phyloP scores from a whole-genome alignment of 2,329 filamentous ascomycete species.

The Drechmeria coniospora region DNA sequence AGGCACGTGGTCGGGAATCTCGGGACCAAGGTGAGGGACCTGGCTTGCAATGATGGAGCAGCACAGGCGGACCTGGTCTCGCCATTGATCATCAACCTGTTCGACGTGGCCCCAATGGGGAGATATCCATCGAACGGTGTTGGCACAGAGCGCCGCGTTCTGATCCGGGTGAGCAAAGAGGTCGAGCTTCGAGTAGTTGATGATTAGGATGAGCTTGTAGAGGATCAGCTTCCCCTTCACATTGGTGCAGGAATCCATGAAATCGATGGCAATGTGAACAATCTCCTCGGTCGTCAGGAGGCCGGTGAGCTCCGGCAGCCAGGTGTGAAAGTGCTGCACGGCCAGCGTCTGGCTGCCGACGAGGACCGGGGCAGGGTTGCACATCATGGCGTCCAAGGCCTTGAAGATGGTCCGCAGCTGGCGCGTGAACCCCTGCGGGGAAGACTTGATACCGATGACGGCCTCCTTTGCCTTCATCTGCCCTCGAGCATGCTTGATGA shows the following conservation, averaged over 20 bases:
- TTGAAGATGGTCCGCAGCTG: constrained; percentile 82
- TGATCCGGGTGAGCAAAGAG: constrained; percentile 71
- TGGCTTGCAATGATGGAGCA: constrained; percentile 86
- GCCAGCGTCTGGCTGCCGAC: constrained; percentile 90
- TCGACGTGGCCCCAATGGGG: constrained; percentile 78
- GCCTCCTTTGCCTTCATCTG: constrained; percentile 83
- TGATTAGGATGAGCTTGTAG: constrained; percentile 83
- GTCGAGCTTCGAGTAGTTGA: constrained; percentile 73
- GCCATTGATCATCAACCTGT: constrained; percentile 69
- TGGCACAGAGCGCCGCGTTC: constrained; percentile 56
- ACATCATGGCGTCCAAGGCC: constrained; percentile 78
- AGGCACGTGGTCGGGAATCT: constrained; percentile 78
- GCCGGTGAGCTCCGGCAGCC: constrained; percentile 79
- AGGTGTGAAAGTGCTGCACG: constrained; percentile 92
- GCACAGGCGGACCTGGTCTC: constrained; percentile 82
- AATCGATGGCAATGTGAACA: constrained; percentile 78
- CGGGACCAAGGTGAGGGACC: constrained; percentile 58
- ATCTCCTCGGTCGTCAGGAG: constrained; percentile 73
- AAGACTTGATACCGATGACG: constrained; percentile 67
- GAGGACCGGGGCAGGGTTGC: constrained; percentile 66
- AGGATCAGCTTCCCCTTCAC: constrained; percentile 85
- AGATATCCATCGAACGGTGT: constrained; percentile 78
- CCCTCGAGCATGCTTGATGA: constrained; percentile 77
- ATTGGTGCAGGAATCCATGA: constrained; percentile 76
- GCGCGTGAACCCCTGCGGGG: constrained; percentile 58